Evolutionary conservation across 2,329 filamentous ascomycete genomes (phyloP), one percentile per base, ranked within the genome.

Genomic region (Dothideomycetes sp.): DNA sequence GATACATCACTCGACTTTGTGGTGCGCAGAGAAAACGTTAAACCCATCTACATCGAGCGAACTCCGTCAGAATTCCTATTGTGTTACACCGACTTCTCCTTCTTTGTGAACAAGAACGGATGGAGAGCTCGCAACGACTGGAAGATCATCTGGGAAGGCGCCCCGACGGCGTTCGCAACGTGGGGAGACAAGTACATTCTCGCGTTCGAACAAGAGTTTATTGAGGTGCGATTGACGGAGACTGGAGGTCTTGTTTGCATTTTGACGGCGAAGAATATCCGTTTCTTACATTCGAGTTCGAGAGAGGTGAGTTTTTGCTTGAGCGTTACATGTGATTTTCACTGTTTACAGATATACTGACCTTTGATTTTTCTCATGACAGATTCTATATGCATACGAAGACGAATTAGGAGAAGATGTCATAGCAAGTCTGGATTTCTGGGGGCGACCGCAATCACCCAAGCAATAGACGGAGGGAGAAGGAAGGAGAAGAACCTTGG

Each of bases 1-100:
- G 91, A 98, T 62, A 98, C 91, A 0, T 95, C 88, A 12, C 80
- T 98, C 46, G 91, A 98, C 66, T 96, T 98, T 58, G 89, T 98
- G 35, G 84, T 87, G 16, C 79, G 87, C 44, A 91, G 91, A 60
- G 89, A 96, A 63, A 86, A 85, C 54, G 85, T 91, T 54, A 87
- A 84, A 60, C 89, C 91, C 3, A 93, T 98, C 49, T 89, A 96
- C 56, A 96, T 98, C 51, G 93, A 98, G 63, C 83, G 91, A 32
- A 80, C 96, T 58, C 93, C 93, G 52, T 88, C 89, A 60, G 91
- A 98, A 59, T 98, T 98, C 70, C 64, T 98, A 51, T 79, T 98
- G 49, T 96, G 95, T 64, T 98, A 98, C 66, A 91, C 86, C 4
- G 91, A 98, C 61, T 98, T 95, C 64, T 94, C 86, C 10, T 98